Evolutionary conservation across 495 filamentous ascomycete genomes (phyloP).

Genomic region (Geopyxis carbonaria): DNA sequence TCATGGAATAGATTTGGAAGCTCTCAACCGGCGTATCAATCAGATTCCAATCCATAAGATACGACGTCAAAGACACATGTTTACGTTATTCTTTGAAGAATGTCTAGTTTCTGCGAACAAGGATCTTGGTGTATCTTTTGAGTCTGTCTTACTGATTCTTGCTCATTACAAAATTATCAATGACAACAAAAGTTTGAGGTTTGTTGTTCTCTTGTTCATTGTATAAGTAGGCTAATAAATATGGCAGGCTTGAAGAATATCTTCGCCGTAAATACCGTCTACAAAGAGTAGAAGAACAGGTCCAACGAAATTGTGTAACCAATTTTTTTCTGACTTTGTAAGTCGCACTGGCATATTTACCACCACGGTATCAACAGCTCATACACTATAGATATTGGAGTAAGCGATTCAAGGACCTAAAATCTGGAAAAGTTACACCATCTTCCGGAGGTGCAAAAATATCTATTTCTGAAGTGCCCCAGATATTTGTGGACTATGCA

Average conservation of each 20-base stretch:
- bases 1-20: conserved; percentile 59
- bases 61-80: conserved; percentile 50
- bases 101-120: conserved; percentile 83
- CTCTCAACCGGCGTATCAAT: conserved; percentile 55
- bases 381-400: conserved; percentile 60
- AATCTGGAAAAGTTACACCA: conserved; percentile 12
- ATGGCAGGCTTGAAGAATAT: conserved; percentile 68
- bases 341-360: conserved; percentile 8
- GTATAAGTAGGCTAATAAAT: background rate
- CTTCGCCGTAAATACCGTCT: conserved; percentile 75
- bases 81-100: conserved; percentile 92
- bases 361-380: background rate
- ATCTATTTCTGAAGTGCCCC: conserved; percentile 47
- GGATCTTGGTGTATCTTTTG: conserved; percentile 78
- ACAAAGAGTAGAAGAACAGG: conserved; percentile 90
- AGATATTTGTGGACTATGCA: conserved; percentile 17
- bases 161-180: conserved; percentile 98
- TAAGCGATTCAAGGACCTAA: conserved; percentile 56
- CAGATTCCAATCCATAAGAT: conserved; percentile 61
- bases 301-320: conserved; percentile 69
- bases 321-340: conserved; percentile 93
- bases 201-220: conserved; percentile 16
- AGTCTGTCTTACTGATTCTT: conserved; percentile 84
- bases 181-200: conserved; percentile 86
- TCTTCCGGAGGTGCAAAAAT: conserved; percentile 46